Base-by-base conservation (phyloP, 1,284 basidiomycete species). In the Inonotus obliquus region DNA sequence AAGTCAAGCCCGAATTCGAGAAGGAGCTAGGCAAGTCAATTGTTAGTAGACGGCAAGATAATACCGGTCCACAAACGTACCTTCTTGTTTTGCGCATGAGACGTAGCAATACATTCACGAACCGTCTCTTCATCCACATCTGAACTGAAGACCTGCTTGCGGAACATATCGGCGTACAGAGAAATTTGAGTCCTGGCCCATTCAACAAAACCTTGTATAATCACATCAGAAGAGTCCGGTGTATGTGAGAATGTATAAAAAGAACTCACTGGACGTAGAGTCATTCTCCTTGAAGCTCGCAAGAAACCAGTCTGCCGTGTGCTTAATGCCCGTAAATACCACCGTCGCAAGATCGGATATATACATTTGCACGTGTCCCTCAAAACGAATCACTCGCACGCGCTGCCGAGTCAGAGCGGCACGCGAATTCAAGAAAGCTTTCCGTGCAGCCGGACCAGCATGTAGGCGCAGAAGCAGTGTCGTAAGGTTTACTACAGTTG, bases 231-330 rank as follows among this genome's bases (percentile, higher is more conserved):
- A 32, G 19, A 38, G 58, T 66, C 44, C 56, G 21, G 32, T n/a
- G 23, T 47, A 39, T 21, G 25, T 27, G 35, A 29, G 63, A 44
- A 38, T 44, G 23, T 48, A 1, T 55, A 65, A 32, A 14, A 44
- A 44, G 13, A 57, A 1, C 91, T 67, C 68, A 94, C 94, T 84
- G 60, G 93, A 96, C 0, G 96, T 92, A 69, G 95, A 93, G 64
- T 92, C 87, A 70, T 95, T 94, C 73, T 98, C 96, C 73, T 89
- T 93, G 75, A 98, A 99, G 54, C 94, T 96, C 1, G 88, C 88
- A 71, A 98, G 82, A 74, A 94, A 99, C 97, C 96, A 99, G 73
- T 99, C 96, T 45, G 92, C 92, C 1, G 96, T 98, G 71, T 99
- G 92, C 72, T 94, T 95, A 73, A 96, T 89, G 6, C 90, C 84